Base-by-base conservation (phyloP, 202 grass and related monocot species). In the Elaeis oleifera region DNA sequence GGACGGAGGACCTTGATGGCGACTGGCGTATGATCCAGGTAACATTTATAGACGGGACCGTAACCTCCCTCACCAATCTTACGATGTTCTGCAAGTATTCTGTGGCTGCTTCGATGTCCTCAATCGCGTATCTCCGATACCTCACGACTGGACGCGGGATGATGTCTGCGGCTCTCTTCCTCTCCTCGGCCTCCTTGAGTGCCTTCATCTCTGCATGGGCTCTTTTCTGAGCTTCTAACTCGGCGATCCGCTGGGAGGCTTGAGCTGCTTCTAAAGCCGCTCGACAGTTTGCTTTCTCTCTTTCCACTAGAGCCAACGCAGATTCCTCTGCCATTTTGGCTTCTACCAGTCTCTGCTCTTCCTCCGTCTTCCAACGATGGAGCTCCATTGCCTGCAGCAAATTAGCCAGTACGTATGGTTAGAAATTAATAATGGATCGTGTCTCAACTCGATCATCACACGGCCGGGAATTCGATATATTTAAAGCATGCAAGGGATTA, bases 11-110 rank as follows among this genome's bases (percentile, higher is more conserved):
- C 84, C 78, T 96, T 97, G 68, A 97, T 90, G 68, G 92, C 92
- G 0, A 97, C 92, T 0, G 65, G 66, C 0, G 92, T 97, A 78
- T 97, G 92, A 72, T 91, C 92, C 1, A 97, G 83, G 66, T 79
- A 69, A 17, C 84, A 87, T 68, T 84, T 89, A 76, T 75, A 97
- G 4, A 97, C 92, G 0, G 92, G 92, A 7, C 92, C 92, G 59
- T 97, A 97, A 18, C 92, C 87, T 49, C 92, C 92, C 76, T 97
- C 92, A 4, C 92, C 92, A 7, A 97, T 78, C 73, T 97, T 97
- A 67, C 65, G 81, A 3, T 59, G 53, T 0, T 88, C 77, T 5
- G 81, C 55, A 57, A 97, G 51, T 81, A 73, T 4, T 89, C 84
- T 0, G 92, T 97, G 64, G 74, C 92, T 7, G 67, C 3, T 65